Evolutionary conservation across 257 asterid genomes (phyloP).

Genomic region (Solanum corneliomulleri): DNA sequence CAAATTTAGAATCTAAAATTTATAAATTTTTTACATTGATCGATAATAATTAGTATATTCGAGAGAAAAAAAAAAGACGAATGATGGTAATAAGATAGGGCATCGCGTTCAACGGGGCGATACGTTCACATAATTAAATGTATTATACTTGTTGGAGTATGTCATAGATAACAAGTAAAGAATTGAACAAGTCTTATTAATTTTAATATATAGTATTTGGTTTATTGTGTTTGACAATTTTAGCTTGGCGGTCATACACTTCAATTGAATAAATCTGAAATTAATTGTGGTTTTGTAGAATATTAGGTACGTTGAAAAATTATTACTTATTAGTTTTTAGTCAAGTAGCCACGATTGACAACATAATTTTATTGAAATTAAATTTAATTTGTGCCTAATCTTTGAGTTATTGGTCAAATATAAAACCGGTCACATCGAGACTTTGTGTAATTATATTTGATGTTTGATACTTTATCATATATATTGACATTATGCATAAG

Average conservation of each 20-base stretch:
- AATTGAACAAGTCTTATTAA: not conserved
- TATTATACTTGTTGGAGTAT: not conserved
- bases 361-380: not conserved
- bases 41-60: not conserved
- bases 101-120: no score
- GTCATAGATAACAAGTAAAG: not conserved
- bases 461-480: not conserved
- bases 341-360: not conserved
- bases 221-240: not conserved
- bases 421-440: not conserved
- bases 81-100: not conserved
- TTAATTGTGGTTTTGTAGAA: not conserved
- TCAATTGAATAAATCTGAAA: not conserved
- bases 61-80: not conserved
- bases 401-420: not conserved
- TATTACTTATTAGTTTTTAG: not conserved
- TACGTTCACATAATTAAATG: not conserved
- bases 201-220: not conserved
- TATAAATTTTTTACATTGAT: fast-evolving
- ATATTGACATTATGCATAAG: no score
- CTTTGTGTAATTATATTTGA: not conserved
- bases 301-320: not conserved
- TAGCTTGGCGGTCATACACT: not conserved
- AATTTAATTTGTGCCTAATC: not conserved
- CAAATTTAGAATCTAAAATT: fast-evolving